Conservation (phyloP, 2,329 filamentous ascomycete genomes). For the Cytospora piceae region DNA sequence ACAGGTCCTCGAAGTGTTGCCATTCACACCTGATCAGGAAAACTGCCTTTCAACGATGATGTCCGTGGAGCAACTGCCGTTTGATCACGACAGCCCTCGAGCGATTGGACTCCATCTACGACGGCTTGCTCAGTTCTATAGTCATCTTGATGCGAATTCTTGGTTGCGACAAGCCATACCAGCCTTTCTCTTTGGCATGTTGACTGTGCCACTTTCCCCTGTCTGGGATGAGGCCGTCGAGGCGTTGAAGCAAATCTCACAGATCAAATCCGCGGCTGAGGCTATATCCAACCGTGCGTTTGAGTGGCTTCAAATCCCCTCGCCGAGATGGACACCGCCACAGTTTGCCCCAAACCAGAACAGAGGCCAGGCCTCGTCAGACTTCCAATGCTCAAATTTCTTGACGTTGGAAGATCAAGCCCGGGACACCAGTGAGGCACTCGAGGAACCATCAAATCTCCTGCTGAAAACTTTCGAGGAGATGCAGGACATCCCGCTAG, state of each 20-base stretch:
- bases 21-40: conserved; percentile 52
- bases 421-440: conserved; percentile 54
- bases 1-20: conserved; percentile 68
- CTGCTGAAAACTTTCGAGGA: conserved; percentile 68
- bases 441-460: conserved; percentile 57
- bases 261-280: conserved; percentile 72
- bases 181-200: conserved; percentile 83
- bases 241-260: conserved; percentile 74
- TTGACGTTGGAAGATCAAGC: conserved; percentile 59
- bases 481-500: conserved; percentile 59
- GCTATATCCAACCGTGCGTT: conserved; percentile 74
- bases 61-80: conserved; percentile 76
- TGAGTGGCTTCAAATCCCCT: conserved; percentile 70
- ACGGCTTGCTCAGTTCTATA: conserved; percentile 70
- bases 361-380: conserved; percentile 55
- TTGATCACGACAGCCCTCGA: conserved; percentile 76
- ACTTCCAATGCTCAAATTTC: conserved; percentile 86
- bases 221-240: conserved; percentile 84
- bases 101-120: conserved; percentile 84
- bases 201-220: conserved; percentile 82
- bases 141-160: conserved; percentile 58
- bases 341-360: conserved; percentile 40
- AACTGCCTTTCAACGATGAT: conserved; percentile 67
- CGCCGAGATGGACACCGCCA: conserved; percentile 56
- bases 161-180: conserved; percentile 76